Conservation (phyloP, 108 stramenopile genomes). For the Conticribra weissflogii region DNA sequence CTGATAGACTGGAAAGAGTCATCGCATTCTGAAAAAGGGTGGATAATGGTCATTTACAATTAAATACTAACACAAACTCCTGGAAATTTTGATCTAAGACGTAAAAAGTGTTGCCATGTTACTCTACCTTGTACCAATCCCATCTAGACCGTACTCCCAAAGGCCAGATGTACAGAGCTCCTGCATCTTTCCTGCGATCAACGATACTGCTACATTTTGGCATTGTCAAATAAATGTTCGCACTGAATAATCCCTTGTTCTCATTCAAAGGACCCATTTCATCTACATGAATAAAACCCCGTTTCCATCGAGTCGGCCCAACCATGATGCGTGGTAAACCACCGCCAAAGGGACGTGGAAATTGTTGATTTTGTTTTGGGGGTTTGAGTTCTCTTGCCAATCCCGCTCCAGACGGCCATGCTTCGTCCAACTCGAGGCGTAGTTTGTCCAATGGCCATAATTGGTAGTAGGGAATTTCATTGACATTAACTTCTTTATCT, state of each 20-base stretch:
- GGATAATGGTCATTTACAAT: no score
- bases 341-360: slow-evolving; percentile 58
- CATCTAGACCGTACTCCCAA: slow-evolving; percentile 67
- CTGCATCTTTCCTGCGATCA: slow-evolving; percentile 23
- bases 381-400: slow-evolving; percentile 54
- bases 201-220: slow-evolving; percentile 39
- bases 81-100: no score
- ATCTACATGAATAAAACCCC: slow-evolving; percentile 93
- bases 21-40: slow-evolving; percentile 64
- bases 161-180: slow-evolving; percentile 77
- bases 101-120: no score
- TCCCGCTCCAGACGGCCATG: slow-evolving; percentile 76
- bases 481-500: not conserved
- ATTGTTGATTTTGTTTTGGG: slow-evolving; percentile 32
- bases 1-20: slow-evolving; percentile 67
- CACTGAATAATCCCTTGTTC: slow-evolving; percentile 83
- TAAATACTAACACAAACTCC: no score
- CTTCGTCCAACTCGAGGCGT: slow-evolving; percentile 79
- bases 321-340: slow-evolving; percentile 91
- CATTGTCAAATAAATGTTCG: slow-evolving; percentile 90
- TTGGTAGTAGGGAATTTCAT: slow-evolving; percentile 26
- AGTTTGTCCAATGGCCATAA: slow-evolving; percentile 85
- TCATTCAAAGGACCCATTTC: slow-evolving; percentile 78
- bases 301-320: slow-evolving; percentile 89
- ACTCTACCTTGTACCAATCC: slow-evolving; percentile 87